Evolutionary conservation across 2,329 filamentous ascomycete genomes (phyloP).

Genomic region (Microsporum canis): DNA sequence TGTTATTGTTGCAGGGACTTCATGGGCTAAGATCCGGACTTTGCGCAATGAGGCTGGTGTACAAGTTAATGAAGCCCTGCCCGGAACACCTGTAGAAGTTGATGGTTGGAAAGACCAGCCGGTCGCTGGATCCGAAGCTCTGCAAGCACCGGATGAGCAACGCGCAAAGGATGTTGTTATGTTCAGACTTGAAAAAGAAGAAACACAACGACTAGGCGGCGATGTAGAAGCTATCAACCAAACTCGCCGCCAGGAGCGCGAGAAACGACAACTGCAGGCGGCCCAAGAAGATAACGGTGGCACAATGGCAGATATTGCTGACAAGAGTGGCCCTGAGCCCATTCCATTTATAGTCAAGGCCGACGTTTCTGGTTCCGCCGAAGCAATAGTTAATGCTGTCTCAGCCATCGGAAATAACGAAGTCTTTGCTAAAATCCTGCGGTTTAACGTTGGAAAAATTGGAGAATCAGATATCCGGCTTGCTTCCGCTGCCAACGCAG

Average conservation of each 20-base stretch:
- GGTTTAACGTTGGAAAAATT: constrained; percentile 64
- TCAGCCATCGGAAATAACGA: constrained; percentile 73
- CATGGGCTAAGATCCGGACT: constrained; percentile 75
- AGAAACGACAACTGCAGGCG: constrained; percentile 29
- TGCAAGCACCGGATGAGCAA: constrained; percentile 70
- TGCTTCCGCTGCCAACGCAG: constrained; percentile 61
- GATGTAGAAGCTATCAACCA: constrained; percentile 72
- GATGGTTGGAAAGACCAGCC: constrained; percentile 91
- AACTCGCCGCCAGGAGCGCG: constrained; percentile 49
- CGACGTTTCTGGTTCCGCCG: constrained; percentile 86
- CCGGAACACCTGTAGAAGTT: constrained; percentile 82
- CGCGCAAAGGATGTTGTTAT: constrained; percentile 67
- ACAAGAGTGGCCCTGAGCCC: constrained; percentile 38
- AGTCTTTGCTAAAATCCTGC: constrained; percentile 64
- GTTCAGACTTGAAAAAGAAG: constrained; percentile 60
- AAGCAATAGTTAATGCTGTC: constrained; percentile 72
- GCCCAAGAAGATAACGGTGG: constrained; percentile 33
- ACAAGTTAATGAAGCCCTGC: constrained; percentile 60
- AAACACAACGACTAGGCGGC: constrained; percentile 52
- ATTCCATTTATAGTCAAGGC: constrained; percentile 83
- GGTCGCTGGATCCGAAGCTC: constrained; percentile 70
- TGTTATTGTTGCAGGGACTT: constrained; percentile 73
- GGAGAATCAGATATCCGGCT: constrained; percentile 83
- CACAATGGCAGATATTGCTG: neutral
- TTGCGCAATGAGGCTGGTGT: constrained; percentile 75